Conservation (phyloP, 164 flowering plant genomes). For the Tinospora cordifolia region DNA sequence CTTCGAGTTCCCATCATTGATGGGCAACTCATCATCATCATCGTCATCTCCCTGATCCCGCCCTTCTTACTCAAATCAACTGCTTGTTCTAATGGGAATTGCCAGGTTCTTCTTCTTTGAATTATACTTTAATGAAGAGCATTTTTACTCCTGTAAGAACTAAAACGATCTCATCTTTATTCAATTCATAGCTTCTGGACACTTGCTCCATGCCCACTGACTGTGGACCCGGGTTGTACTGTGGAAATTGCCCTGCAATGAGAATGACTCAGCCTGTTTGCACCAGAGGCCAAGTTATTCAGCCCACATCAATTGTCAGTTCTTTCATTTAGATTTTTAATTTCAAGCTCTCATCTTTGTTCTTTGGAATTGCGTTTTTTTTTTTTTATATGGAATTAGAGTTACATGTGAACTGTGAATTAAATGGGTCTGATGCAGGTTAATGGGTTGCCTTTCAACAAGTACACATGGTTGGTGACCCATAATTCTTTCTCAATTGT, state of each 20-base stretch:
- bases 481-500: conserved; percentile 89
- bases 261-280: conserved; percentile 61
- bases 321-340: not conserved
- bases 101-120: conserved; percentile 41
- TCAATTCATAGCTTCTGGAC: conserved; percentile 49
- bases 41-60: conserved; percentile 17
- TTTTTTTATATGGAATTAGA: not conserved
- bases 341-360: no score
- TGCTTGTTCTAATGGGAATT: conserved; percentile 53
- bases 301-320: conserved; percentile 66
- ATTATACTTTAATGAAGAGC: not conserved
- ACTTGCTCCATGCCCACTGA: conserved; percentile 53
- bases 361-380: not conserved
- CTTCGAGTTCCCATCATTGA: conserved; percentile 26
- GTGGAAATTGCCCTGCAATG: conserved; percentile 75
- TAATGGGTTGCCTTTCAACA: conserved; percentile 83
- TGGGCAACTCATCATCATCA: conserved; percentile 15
- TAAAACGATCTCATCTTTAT: not conserved
- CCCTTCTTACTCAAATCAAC: conserved; percentile 8
- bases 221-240: conserved; percentile 74
- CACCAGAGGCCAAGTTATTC: conserved; percentile 67
- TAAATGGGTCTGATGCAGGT: conserved; percentile 32
- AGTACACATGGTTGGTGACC: conserved; percentile 89
- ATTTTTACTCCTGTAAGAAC: not conserved
- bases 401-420: conserved; percentile 4